A percentile compares a stretch with the other conserved stretches of the same genome.
These are phyloP conservation scores for Byssochlamys sp. DNA, from an alignment of 2,329 filamentous ascomycete genomes.

Conservation along the genomic window DNA sequence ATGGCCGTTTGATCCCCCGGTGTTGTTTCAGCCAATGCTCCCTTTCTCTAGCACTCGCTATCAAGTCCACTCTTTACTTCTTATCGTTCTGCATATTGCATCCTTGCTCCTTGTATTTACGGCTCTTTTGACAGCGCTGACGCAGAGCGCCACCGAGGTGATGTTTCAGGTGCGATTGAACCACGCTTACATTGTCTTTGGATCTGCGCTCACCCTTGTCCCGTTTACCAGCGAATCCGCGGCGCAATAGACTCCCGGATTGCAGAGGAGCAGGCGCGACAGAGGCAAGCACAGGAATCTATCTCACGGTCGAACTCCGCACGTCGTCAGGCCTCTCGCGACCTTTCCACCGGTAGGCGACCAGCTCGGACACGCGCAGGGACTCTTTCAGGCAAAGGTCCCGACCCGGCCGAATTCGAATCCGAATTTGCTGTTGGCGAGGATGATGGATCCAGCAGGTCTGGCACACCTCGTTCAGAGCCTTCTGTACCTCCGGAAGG, in stretches of 20 bases:
- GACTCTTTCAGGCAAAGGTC: constrained; percentile 45
- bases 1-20: not conserved
- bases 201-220: not conserved
- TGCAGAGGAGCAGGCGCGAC: constrained; percentile 80
- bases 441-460: constrained; percentile 57
- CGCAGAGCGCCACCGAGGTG: constrained; percentile 15
- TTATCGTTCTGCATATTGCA: constrained; percentile 5
- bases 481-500: constrained; percentile 26
- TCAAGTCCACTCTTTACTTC: constrained; percentile 6
- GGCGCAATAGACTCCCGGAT: constrained; percentile 79
- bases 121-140: constrained; percentile 9
- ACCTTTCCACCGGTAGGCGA: constrained; percentile 12
- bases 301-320: constrained; percentile 36
- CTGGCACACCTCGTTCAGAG: constrained; percentile 49
- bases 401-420: constrained; percentile 81
- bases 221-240: constrained; percentile 57
- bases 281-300: constrained; percentile 44
- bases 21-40: not conserved
- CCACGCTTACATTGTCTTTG: not conserved
- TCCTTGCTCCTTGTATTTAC: constrained; percentile 7
- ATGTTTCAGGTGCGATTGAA: constrained; percentile 22
- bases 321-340: constrained; percentile 26
- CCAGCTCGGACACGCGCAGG: constrained; percentile 14
- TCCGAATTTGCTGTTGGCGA: constrained; percentile 79
- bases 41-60: constrained; percentile 3